These are phyloP conservation scores for Domatiomyces globalis DNA, from an alignment of 2,329 filamentous ascomycete species.

Conservation along the genomic window DNA sequence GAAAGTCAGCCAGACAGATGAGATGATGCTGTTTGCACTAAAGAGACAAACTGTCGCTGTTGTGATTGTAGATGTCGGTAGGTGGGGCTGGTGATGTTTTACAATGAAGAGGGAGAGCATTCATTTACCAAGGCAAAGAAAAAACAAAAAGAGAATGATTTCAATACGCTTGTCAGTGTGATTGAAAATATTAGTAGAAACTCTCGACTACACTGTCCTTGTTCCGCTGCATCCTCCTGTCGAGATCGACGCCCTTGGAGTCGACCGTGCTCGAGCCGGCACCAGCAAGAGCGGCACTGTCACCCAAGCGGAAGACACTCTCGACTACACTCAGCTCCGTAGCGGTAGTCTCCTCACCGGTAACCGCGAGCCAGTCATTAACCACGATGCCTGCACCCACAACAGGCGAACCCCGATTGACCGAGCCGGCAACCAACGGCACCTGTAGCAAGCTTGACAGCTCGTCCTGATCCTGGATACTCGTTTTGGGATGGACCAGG, in stretches of 20 bases:
- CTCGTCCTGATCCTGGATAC: conserved; percentile 95
- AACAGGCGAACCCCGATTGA: conserved; percentile 85
- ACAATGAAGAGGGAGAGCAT: neutral
- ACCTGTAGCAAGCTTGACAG: conserved; percentile 86
- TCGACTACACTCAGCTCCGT: conserved; percentile 94
- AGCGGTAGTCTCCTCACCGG: conserved; percentile 86
- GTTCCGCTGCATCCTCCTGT: conserved; percentile 48
- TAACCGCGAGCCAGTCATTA: conserved; percentile 94
- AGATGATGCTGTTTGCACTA: too few species aligned
- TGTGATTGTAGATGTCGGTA: neutral
- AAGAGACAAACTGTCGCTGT: too few species aligned
- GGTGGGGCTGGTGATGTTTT: neutral
- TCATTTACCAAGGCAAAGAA: too few species aligned
- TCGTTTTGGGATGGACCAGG: conserved; percentile 93
- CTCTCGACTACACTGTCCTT: conserved; percentile 99
- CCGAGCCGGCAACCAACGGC: conserved; percentile 80
- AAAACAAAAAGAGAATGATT: too few species aligned
- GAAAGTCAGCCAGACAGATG: too few species aligned
- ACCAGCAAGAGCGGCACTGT: conserved; percentile 54
- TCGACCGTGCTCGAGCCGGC: conserved; percentile 22
- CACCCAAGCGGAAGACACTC: conserved; percentile 85
- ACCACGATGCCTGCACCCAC: conserved; percentile 97
- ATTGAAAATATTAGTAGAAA: conserved; percentile 54
- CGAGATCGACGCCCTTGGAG: conserved; percentile 25
- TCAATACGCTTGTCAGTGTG: too few species aligned